phyloP scores from a whole-genome alignment of 108 stramenopile genomes.

The Fistulifera solaris region DNA sequence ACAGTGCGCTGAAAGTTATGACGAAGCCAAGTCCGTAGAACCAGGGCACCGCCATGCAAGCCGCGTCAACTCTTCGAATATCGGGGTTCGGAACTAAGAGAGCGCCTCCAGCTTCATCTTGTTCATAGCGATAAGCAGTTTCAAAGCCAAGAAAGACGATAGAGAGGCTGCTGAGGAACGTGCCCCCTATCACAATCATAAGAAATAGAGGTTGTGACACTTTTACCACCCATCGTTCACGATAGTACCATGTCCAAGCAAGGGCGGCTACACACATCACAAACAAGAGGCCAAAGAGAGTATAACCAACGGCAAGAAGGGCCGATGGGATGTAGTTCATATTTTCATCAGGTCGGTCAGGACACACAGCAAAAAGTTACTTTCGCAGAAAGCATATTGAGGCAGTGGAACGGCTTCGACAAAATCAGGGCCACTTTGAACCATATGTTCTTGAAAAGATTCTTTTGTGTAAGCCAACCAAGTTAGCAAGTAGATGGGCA shows the following conservation, averaged over 20 bases:
- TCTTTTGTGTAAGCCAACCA: slow-evolving; percentile 6
- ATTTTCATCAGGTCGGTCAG: slow-evolving; percentile 20
- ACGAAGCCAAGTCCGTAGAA: slow-evolving; percentile 26
- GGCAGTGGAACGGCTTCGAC: slow-evolving; percentile 4
- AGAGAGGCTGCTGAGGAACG: slow-evolving; percentile 7
- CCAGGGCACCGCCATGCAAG: slow-evolving; percentile 33
- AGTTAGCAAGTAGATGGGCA: slow-evolving; percentile 10
- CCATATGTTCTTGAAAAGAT: slow-evolving; percentile 1
- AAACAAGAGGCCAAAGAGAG: slow-evolving; percentile 10
- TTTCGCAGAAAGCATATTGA: slow-evolving; percentile 1
- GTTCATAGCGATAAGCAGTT: slow-evolving; percentile 12
- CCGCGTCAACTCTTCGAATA: slow-evolving; percentile 11
- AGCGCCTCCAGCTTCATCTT: slow-evolving; percentile 4
- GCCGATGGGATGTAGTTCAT: slow-evolving; percentile 12
- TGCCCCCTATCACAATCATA: slow-evolving; percentile 11
- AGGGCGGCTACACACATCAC: neutral
- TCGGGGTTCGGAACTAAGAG: slow-evolving; percentile 3
- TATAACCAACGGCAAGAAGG: slow-evolving; percentile 5
- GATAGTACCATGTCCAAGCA: slow-evolving; percentile 17
- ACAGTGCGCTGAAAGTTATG: slow-evolving; percentile 11
- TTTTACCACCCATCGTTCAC: slow-evolving; percentile 15
- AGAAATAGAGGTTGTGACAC: slow-evolving; percentile 24
- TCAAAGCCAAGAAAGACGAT: slow-evolving; percentile 15
- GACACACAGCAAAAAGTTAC: slow-evolving; percentile 9
- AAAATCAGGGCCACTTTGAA: slow-evolving; percentile 11